A percentile compares a stretch with the other conserved stretches of the same genome.
phyloP scores from a whole-genome alignment of 2,329 filamentous ascomycete genomes.

The Westerdykella ornata region DNA sequence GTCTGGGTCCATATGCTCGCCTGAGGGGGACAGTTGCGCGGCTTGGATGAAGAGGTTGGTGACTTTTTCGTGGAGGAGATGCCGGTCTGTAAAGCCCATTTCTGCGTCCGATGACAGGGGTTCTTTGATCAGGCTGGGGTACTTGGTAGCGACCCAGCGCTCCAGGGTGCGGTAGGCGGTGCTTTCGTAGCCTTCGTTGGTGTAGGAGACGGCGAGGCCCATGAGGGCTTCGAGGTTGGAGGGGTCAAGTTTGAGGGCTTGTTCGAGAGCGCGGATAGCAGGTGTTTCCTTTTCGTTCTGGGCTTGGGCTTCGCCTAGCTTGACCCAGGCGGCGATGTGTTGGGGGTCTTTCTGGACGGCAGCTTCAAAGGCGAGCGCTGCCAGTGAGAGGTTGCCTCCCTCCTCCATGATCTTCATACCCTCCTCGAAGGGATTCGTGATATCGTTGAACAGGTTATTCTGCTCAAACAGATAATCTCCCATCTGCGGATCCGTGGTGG shows the following conservation, averaged over 20 bases:
- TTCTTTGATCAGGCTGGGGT: slow-evolving; percentile 70
- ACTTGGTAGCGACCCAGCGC: slow-evolving; percentile 93
- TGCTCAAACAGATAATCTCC: slow-evolving; percentile 93
- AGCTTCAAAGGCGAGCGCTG: slow-evolving; percentile 90
- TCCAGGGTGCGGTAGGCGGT: slow-evolving; percentile 94
- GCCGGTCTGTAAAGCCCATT: slow-evolving; percentile 88
- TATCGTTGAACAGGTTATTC: slow-evolving; percentile 79
- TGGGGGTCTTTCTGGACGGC: slow-evolving; percentile 83
- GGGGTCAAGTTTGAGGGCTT: slow-evolving; percentile 80
- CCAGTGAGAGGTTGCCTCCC: slow-evolving; percentile 88
- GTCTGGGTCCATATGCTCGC: slow-evolving; percentile 95
- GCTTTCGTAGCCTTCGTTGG: slow-evolving; percentile 96
- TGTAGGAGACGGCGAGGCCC: slow-evolving; percentile 93
- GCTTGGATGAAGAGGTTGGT: slow-evolving; percentile 87
- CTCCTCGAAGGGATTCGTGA: slow-evolving; percentile 82
- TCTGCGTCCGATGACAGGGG: slow-evolving; percentile 71
- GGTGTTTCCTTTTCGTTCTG: slow-evolving; percentile 98
- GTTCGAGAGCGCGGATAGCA: slow-evolving; percentile 87
- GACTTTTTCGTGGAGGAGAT: slow-evolving; percentile 81
- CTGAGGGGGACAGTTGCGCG: slow-evolving; percentile 83
- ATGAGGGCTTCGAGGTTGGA: slow-evolving; percentile 85
- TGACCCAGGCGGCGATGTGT: slow-evolving; percentile 89
- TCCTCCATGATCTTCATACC: slow-evolving; percentile 88
- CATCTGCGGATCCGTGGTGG: slow-evolving; percentile 64
- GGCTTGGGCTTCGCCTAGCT: slow-evolving; percentile 84